Percentiles rank a stretch among this genome's conserved stretches.
Evolutionary conservation across 257 asterid genomes (phyloP).

Genomic region (Anisodus acutangulus): DNA sequence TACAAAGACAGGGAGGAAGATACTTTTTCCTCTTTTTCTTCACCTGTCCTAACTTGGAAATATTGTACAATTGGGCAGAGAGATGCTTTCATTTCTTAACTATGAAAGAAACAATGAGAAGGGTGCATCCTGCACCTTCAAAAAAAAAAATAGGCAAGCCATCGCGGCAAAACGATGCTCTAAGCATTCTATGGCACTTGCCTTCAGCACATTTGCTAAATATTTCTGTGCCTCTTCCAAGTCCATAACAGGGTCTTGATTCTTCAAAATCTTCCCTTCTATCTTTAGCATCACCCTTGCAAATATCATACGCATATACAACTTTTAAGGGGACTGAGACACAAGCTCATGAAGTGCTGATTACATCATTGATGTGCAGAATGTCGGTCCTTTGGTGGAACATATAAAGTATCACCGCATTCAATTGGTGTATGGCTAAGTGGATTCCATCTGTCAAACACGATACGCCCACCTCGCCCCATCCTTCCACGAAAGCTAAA

Average conservation of each 20-base stretch:
- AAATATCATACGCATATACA: constrained; percentile 2
- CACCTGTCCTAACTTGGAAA: not conserved
- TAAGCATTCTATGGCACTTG: constrained; percentile 20
- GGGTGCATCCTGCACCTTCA: not conserved
- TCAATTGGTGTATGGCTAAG: constrained; percentile 69
- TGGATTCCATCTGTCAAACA: constrained; percentile 88
- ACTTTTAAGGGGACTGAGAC: not conserved
- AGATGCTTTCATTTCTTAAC: constrained; percentile 6
- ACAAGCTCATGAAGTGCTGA: constrained; percentile 20
- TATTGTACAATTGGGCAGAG: constrained; percentile 23
- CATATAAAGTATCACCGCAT: constrained; percentile 56
- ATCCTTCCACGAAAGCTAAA: constrained; percentile 69
- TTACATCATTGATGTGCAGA: constrained; percentile 50
- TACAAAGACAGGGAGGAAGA: not conserved
- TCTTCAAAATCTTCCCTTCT: not conserved
- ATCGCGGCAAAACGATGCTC: not conserved
- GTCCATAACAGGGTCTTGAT: not conserved
- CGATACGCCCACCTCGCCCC: constrained; percentile 93
- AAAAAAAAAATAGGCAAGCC: not conserved
- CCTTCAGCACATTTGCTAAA: not conserved
- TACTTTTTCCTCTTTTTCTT: constrained; percentile 11
- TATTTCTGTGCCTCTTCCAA: not conserved
- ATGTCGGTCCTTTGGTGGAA: constrained; percentile 65
- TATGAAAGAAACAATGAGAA: not conserved
- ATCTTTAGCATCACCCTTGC: not conserved